These are phyloP conservation scores for Nepenthes mirabilis DNA, from an alignment of 148 eudicot species.

Conservation along the genomic window DNA sequence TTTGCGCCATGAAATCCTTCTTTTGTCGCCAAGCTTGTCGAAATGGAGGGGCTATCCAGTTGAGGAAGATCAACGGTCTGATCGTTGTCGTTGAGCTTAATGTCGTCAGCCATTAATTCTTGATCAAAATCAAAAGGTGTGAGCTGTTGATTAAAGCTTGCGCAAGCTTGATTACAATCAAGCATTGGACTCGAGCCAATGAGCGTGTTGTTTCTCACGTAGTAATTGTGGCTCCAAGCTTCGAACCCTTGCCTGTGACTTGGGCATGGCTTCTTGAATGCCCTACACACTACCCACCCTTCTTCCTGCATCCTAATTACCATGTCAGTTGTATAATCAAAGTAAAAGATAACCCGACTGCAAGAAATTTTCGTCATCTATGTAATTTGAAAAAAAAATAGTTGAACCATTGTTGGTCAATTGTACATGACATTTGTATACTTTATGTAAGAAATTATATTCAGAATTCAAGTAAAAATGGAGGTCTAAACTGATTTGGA, in stretches of 20 bases:
- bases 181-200: slow-evolving; percentile 18
- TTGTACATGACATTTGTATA: too few relatives aligned
- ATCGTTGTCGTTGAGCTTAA: slow-evolving; percentile 8
- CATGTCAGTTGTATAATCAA: neutral
- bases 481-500: too few relatives aligned
- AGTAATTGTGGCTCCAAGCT: slow-evolving; percentile 37
- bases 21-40: slow-evolving; percentile 27
- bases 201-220: slow-evolving; percentile 6
- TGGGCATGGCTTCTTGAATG: slow-evolving; percentile 85
- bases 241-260: slow-evolving; percentile 45
- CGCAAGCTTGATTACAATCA: slow-evolving; percentile 1
- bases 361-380: too few relatives aligned
- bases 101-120: slow-evolving; percentile 10
- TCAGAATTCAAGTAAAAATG: neutral
- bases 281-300: slow-evolving; percentile 98
- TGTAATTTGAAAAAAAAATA: too few relatives aligned
- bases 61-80: slow-evolving; percentile 33
- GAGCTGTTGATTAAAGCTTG: slow-evolving; percentile 14
- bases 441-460: too few relatives aligned
- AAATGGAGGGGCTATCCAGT: slow-evolving; percentile 44
- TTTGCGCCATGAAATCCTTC: slow-evolving; percentile 3
- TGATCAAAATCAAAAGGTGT: slow-evolving; percentile 10
- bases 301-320: slow-evolving; percentile 45
- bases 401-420: too few relatives aligned
- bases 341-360: too few relatives aligned